A percentile compares a stretch with the other conserved stretches of the same genome.
These are phyloP conservation scores for Geoglossum cookeanum DNA, from an alignment of 2,329 filamentous ascomycete species.

Conservation along the genomic window DNA sequence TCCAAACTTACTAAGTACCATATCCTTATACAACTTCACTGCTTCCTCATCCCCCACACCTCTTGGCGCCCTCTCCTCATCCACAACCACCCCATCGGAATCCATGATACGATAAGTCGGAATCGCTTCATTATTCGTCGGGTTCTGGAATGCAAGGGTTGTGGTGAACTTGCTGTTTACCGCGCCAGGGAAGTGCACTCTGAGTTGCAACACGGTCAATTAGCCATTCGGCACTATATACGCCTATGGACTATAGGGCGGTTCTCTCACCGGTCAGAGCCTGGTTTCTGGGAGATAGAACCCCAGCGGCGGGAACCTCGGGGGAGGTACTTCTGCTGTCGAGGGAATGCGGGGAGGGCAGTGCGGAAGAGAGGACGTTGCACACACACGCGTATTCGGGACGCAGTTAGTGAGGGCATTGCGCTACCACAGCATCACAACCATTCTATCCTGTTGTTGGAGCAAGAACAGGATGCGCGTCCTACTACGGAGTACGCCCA, in stretches of 20 bases:
- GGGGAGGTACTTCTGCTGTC: neutral
- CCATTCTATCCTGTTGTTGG: neutral
- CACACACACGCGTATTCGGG: neutral
- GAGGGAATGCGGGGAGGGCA: neutral
- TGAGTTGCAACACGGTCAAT: conserved; percentile 13
- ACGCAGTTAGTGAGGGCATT: neutral
- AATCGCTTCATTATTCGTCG: conserved; percentile 54
- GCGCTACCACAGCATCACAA: neutral
- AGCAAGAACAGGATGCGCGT: too few relatives aligned
- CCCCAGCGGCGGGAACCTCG: conserved; percentile 3
- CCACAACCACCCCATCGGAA: conserved; percentile 68
- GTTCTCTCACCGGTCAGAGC: conserved; percentile 4
- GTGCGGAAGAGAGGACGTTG: neutral
- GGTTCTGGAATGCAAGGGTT: conserved; percentile 56
- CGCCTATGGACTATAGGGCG: neutral
- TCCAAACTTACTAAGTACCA: conserved; percentile 32
- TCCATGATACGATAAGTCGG: conserved; percentile 85
- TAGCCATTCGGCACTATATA: neutral
- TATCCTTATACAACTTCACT: conserved; percentile 41
- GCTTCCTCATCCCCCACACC: conserved; percentile 46
- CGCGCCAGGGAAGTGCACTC: conserved; percentile 70
- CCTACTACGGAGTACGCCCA: too few relatives aligned
- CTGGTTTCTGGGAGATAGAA: conserved; percentile 4
- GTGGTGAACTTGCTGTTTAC: conserved; percentile 85
- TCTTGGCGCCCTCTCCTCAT: conserved; percentile 45